Evolutionary conservation across 306 rosid species (phyloP).

Genomic region (Sicyos baderoa): DNA sequence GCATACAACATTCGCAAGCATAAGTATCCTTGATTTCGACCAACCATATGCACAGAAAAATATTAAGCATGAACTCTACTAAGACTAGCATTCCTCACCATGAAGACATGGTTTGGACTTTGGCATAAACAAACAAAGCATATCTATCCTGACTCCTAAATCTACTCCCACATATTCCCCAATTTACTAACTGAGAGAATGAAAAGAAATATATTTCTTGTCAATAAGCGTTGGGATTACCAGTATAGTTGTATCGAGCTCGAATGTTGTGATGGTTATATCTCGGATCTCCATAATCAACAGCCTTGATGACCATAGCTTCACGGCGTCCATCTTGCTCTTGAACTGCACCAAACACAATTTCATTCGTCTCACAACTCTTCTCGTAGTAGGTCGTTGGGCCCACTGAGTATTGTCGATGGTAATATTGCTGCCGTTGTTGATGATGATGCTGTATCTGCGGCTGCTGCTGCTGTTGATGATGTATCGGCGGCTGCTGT

Average conservation of each 20-base stretch:
- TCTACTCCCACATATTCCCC: conserved; percentile 6
- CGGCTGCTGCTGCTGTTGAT: conserved; percentile 38
- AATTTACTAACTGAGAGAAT: background rate
- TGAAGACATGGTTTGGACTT: conserved; percentile 9
- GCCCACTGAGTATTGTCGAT: conserved; percentile 49
- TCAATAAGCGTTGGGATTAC: conserved; percentile 58
- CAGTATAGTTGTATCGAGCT: conserved; percentile 52
- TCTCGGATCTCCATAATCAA: conserved; percentile 68
- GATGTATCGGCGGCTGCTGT: conserved; percentile 21
- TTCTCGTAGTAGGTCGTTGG: conserved; percentile 63
- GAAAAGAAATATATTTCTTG: background rate
- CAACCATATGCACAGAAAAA: conserved; percentile 7
- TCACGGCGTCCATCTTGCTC: conserved; percentile 81
- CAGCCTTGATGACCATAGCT: conserved; percentile 85
- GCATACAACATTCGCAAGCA: conserved; percentile 1
- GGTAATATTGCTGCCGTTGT: conserved; percentile 47
- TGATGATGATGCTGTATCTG: conserved; percentile 18
- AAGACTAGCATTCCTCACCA: conserved; percentile 7
- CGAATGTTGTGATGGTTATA: conserved; percentile 62
- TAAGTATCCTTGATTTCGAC: background rate
- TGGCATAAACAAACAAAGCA: conserved; percentile 2
- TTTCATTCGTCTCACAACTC: conserved; percentile 74
- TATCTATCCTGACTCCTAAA: conserved; percentile 1
- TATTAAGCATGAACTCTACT: conserved; percentile 12
- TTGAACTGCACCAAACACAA: conserved; percentile 93